These are phyloP conservation scores for Rhodofomes roseus DNA, from an alignment of 1,284 basidiomycete species.

Conservation along the genomic window DNA sequence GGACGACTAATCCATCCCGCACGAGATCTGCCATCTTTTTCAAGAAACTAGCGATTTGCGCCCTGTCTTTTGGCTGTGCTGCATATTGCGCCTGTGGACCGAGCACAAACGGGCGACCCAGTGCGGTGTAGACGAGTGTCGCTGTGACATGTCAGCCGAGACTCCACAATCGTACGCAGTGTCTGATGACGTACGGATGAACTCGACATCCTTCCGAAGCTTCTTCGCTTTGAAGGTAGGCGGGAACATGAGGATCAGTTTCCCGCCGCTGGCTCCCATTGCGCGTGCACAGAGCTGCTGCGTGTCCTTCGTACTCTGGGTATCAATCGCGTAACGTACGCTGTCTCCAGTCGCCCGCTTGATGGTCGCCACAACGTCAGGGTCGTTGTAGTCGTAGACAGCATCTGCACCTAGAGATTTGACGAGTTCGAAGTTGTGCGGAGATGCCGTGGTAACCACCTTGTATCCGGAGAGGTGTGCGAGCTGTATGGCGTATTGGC, in stretches of 20 bases:
- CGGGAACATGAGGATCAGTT: conserved; percentile 14
- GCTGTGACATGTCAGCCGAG: conserved; percentile 3
- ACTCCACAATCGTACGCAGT: not conserved
- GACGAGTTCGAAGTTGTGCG: conserved; percentile 36
- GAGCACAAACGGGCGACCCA: conserved; percentile 15
- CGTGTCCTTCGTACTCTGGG: conserved; percentile 14
- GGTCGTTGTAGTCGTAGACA: conserved; percentile 30
- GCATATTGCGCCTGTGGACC: conserved; percentile 7
- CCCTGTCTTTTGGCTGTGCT: conserved; percentile 13
- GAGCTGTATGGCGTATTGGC: conserved; percentile 41
- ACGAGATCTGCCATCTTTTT: conserved; percentile 19
- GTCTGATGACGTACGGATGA: conserved; percentile 10
- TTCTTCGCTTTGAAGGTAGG: conserved; percentile 10
- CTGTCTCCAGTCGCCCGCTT: conserved; percentile 21
- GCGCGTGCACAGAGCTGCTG: conserved; percentile 17
- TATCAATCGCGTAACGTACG: conserved; percentile 17
- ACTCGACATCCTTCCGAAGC: conserved; percentile 14
- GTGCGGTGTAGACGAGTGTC: conserved; percentile 18
- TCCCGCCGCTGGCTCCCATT: conserved; percentile 17
- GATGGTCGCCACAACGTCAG: conserved; percentile 19
- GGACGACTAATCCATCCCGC: conserved; percentile 13
- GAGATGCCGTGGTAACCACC: conserved; percentile 37
- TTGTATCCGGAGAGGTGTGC: conserved; percentile 38
- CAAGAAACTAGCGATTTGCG: conserved; percentile 20
- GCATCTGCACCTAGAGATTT: conserved; percentile 38